These are phyloP conservation scores for Microcera coccophila DNA, from an alignment of 2,329 filamentous ascomycete genomes.

Conservation along the genomic window DNA sequence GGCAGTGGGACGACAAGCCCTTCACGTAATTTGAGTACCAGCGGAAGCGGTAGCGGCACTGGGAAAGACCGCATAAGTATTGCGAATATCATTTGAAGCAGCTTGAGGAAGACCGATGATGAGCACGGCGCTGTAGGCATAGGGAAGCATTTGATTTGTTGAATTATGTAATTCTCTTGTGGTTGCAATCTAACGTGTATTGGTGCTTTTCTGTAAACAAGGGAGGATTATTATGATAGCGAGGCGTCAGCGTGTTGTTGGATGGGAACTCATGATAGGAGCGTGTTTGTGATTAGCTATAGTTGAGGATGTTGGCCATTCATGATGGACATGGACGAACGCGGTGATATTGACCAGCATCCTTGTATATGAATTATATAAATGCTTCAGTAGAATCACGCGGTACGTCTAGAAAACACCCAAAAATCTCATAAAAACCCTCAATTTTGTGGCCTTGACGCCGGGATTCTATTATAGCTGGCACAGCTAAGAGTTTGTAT, in stretches of 20 bases:
- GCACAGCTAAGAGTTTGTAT: no score
- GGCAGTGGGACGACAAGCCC: slow-evolving; percentile 22
- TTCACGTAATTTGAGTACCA: no score
- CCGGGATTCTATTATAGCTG: no score
- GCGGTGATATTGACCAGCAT: no score
- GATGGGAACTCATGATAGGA: background rate
- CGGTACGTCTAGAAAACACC: no score
- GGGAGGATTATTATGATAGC: background rate
- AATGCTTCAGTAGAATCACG: no score
- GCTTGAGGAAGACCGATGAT: background rate
- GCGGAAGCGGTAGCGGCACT: slow-evolving; percentile 9
- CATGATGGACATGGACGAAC: no score
- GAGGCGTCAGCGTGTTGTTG: background rate
- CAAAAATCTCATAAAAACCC: no score
- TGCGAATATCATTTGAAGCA: slow-evolving; percentile 44
- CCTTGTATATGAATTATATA: no score
- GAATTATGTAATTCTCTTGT: no score
- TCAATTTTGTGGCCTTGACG: no score
- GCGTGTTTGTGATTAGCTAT: background rate
- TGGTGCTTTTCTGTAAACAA: background rate
- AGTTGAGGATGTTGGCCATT: background rate
- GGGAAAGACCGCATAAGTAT: slow-evolving; percentile 38
- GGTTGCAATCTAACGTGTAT: background rate
- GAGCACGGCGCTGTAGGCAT: background rate
- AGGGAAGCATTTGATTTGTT: no score